Base-by-base conservation (phyloP, 768 basidiomycete genomes). In the Tylopilus cervinicoccineus region DNA sequence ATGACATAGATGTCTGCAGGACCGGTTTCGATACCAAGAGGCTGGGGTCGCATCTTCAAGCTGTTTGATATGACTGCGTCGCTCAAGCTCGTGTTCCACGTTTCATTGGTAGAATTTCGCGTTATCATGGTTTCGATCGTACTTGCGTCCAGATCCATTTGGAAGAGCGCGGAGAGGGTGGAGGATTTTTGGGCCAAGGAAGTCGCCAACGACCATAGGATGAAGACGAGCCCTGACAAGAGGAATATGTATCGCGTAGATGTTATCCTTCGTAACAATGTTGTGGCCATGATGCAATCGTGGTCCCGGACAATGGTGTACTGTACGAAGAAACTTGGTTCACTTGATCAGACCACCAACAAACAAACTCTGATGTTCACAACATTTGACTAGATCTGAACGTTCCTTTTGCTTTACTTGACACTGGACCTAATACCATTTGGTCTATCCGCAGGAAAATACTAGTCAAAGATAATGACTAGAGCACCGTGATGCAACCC, bases 1-100 rank as follows among this genome's bases (percentile, higher is more conserved):
- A 88, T 57, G 1, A 88, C 78, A 53, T 77, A 82, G 43, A 79
- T 71, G 9, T 68, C 56, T 1, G 61, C 5, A 5, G 70, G 65
- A 14, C 74, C 68, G 26, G 76, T 56, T 27, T 71, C 72, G 6
- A 80, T 66, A 11, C 48, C 56, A 44, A 32, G n/a, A n/a, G n/a
- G 17, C 5, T 47, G 24, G 5, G 50, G 44, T 4, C 22, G 42
- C 10, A 10, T 12, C n/a, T 34, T 19, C 9, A 26, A 27, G 14
- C 11, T n/a, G n/a, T 31, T 43, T 22, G 22, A 3, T 4, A 32
- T 10, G 28, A 44, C 28, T 9, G 9, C 2, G 16, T 48, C 22
- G 28, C 28, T 43, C 7, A 10, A 27, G 47, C 10, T 38, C 16
- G 47, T 6, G 20, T 47, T 47, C 17, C n/a, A n/a, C n/a, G 31